Evolutionary conservation across 805 yeast genomes (phyloP), one percentile per base, ranked within the genome.

Genomic region (Wickerhamiella qilinensis): DNA sequence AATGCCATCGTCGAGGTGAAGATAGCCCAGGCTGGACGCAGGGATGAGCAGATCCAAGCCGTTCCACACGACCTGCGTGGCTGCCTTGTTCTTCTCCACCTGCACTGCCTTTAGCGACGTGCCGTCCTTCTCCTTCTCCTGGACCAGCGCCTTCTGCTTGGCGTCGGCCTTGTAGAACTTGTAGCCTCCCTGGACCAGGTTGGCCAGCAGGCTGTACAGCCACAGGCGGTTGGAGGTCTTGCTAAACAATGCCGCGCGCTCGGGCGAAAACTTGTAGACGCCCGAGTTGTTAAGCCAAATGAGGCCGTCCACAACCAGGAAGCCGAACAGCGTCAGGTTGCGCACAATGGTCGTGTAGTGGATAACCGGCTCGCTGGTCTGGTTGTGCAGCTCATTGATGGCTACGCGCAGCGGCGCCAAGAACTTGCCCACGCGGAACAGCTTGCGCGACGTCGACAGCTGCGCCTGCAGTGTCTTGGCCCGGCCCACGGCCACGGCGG

Each of bases 371-470:
- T 79, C 88, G 38, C 69, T 55, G 33, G 84, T 68, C 63, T 80
- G 77, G 58, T 82, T 75, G 53, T 75, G 81, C 49, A 64, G 69
- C 12, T 81, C 69, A 45, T 69, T 67, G 2, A 79, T 65, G 3
- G 86, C 81, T n/a, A 72, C 68, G 49, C 75, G 74, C 39, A 81
- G 53, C 54, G 78, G 84, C 35, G 49, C 49, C 51, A 86, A 61
- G 1, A 93, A 93, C 60, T 85, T 86, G 45, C 84, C 71, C 52
- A 78, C 74, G 52, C 96, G 72, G 64, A 86, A 61, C 18, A 85
- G 76, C 63, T 88, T 88, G 57, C 97, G 75, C 45, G 82, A 67
- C 42, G 77, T 57, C 2, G 82, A 69, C 22, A 83, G 68, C 46
- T 78, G 74, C 33, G 54, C 55, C 59, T 77, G 81, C 44, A 84